Evolutionary conservation across 768 basidiomycete species (phyloP), one percentile per base, ranked within the genome.

Genomic region (Russula compacta): DNA sequence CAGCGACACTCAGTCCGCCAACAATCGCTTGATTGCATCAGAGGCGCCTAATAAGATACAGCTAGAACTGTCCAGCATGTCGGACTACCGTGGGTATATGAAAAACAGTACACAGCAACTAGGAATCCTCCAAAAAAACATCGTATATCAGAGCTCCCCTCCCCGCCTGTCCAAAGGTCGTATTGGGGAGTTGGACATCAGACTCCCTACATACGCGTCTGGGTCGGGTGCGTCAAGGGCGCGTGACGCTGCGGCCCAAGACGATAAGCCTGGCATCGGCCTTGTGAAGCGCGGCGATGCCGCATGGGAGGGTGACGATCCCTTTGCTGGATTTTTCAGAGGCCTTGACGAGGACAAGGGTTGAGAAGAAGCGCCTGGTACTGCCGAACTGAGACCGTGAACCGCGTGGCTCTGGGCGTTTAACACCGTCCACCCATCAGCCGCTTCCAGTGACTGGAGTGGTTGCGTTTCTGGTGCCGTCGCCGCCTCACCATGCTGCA

Each of bases 401-500:
- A 75, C 63, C 53, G 64, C 69, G 51, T 71, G 66, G 54, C 71
- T 71, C 9, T 74, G 60, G 15, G 74, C 67, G 48, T 73, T 70
- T 6, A 74, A 58, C 7, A 74, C 72, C 6, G 71, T 69, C 54
- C 69, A 63, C 42, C 68, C 65, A 55, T 72, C 65, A 6, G 62
- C 59, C 24, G 55, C 63, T 21, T 62, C 56, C 6, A 54, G 38
- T 10, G 58, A 24, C 10, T 35, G 36, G 11, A 48, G 57, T 38
- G 49, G 15, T 1, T 42, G n/a, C 3, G 53, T 39, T 2, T 44
- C 17, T 15, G 38, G 32, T 17, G 19, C 42, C 1, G 44, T 14
- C 17, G 42, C 53, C 2, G 29, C 64, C n/a, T 76, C 77, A 5
- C 71, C 76, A 51, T 87, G 81, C 57, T 74, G 78, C 61, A 84